Percentiles rank a stretch among this genome's conserved stretches.
Conservation (phyloP, 495 filamentous ascomycete genomes). For the Pyronema domesticum region DNA sequence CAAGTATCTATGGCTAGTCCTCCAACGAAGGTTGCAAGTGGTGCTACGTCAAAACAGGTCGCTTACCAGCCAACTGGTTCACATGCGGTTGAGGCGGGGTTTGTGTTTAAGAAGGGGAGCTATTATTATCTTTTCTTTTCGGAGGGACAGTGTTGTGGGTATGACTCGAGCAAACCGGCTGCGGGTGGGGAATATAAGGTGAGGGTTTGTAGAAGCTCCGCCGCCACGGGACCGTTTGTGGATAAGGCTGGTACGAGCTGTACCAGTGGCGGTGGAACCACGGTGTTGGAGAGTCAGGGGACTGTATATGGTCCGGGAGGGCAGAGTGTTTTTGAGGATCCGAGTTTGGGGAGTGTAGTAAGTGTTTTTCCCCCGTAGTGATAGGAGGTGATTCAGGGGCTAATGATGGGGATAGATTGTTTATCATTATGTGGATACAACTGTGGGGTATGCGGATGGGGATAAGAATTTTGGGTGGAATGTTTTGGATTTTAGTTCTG, state of each 20-base stretch:
- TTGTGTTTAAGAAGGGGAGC: conserved; percentile 34
- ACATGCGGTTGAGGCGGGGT: conserved; percentile 41
- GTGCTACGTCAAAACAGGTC: conserved; percentile 31
- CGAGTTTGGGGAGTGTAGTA: conserved; percentile 1
- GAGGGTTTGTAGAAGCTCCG: conserved; percentile 40
- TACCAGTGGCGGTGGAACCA: conserved; percentile 41
- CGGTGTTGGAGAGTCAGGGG: conserved; percentile 42
- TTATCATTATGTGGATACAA: conserved; percentile 33
- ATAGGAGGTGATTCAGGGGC: conserved; percentile 24
- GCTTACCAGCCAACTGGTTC: conserved; percentile 37
- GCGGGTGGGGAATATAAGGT: conserved; percentile 49
- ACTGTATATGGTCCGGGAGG: conserved; percentile 56
- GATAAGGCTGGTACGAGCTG: conserved; percentile 42
- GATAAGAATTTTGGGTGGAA: conserved; percentile 56
- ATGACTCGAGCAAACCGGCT: conserved; percentile 29
- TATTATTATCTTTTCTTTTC: conserved; percentile 56
- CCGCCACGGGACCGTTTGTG: conserved; percentile 38
- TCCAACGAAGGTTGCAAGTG: conserved; percentile 26
- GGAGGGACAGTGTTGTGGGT: conserved; percentile 41
- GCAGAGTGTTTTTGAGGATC: conserved; percentile 33
- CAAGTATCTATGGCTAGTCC: conserved; percentile 37
- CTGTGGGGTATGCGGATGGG: conserved; percentile 43
- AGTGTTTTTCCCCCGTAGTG: conserved; percentile 16
- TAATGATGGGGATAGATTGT: conserved; percentile 29
- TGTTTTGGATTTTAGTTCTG: conserved; percentile 40